These are phyloP conservation scores for Furcasterigmium sp. DNA, from an alignment of 2,329 filamentous ascomycete species.

Conservation along the genomic window DNA sequence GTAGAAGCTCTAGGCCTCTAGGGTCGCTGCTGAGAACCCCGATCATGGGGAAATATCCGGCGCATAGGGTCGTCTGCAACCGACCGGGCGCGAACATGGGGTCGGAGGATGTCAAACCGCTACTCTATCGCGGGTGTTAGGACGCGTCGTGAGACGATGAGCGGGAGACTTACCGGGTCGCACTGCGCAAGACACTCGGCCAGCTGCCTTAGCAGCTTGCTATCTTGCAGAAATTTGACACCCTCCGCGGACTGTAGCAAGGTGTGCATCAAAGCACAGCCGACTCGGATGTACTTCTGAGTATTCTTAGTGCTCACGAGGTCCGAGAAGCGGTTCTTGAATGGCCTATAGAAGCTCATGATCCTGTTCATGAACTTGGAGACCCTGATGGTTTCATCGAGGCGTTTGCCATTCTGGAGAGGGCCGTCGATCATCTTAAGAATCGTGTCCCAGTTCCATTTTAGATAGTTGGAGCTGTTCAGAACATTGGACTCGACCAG, in stretches of 20 bases:
- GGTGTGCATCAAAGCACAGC: constrained; percentile 82
- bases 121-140: constrained; percentile 41
- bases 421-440: constrained; percentile 89
- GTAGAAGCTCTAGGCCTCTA: constrained; percentile 82
- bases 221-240: constrained; percentile 77
- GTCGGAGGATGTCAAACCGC: constrained; percentile 70
- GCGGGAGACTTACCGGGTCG: constrained; percentile 60
- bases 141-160: neutral
- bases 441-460: constrained; percentile 98
- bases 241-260: constrained; percentile 84
- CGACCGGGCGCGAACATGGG: constrained; percentile 86
- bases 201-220: constrained; percentile 88
- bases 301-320: constrained; percentile 86
- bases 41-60: constrained; percentile 90
- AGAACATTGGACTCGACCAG: constrained; percentile 78
- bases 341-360: constrained; percentile 91
- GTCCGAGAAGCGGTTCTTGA: constrained; percentile 93
- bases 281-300: constrained; percentile 87
- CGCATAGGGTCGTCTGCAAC: constrained; percentile 79
- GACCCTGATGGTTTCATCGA: constrained; percentile 90
- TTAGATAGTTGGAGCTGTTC: constrained; percentile 82
- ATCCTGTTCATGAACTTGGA: constrained; percentile 96
- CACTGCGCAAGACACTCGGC: constrained; percentile 95
- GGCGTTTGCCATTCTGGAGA: constrained; percentile 79
- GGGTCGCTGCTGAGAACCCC: constrained; percentile 79